Conservation (phyloP, 371 early-diverging fungal species). For the Dichotomocladium elegans region DNA sequence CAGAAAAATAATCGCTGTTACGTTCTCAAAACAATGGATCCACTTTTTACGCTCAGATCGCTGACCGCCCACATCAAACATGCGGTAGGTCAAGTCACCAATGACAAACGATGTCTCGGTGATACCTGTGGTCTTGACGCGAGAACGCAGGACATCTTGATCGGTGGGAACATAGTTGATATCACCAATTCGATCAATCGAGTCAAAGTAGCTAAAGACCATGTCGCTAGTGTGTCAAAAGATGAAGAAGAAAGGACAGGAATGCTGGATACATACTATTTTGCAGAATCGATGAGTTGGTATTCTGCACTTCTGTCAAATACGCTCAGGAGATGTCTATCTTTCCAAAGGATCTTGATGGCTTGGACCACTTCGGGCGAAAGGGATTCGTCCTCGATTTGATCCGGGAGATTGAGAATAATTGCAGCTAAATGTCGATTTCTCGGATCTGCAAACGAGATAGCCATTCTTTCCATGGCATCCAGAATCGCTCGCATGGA, state of each 20-base stretch:
- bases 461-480: constrained; percentile 84
- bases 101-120: constrained; percentile 84
- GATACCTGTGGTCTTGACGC: constrained; percentile 88
- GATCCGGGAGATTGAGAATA: constrained; percentile 74
- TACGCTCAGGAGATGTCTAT: constrained; percentile 77
- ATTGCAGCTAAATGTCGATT: constrained; percentile 63
- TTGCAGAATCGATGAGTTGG: constrained; percentile 92
- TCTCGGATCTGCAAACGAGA: constrained; percentile 56
- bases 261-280: constrained; percentile 63
- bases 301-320: constrained; percentile 84
- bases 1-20: constrained; percentile 92
- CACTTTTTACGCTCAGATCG: constrained; percentile 92
- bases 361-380: constrained; percentile 76
- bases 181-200: constrained; percentile 83
- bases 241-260: not conserved
- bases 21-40: constrained; percentile 95
- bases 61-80: constrained; percentile 97
- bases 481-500: constrained; percentile 93
- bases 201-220: constrained; percentile 78
- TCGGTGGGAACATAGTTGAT: constrained; percentile 83
- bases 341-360: constrained; percentile 78
- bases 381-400: constrained; percentile 79
- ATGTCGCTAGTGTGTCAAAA: not conserved
- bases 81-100: constrained; percentile 81
- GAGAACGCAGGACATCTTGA: constrained; percentile 84